These are phyloP conservation scores for Porcisia hertigi DNA, from an alignment of 208 protist species.

Conservation along the genomic window DNA sequence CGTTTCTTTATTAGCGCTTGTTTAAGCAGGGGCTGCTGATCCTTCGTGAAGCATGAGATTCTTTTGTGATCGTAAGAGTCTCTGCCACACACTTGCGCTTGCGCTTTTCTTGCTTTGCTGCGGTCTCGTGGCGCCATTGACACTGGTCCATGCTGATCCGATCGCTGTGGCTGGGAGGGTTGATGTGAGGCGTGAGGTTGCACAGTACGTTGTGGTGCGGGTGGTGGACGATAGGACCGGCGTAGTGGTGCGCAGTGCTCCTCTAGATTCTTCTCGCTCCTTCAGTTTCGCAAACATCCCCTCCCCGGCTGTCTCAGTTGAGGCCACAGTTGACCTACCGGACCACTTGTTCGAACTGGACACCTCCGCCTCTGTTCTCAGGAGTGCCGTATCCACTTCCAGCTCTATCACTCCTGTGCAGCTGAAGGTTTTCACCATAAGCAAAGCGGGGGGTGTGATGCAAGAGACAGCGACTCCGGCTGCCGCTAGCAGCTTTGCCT, in stretches of 20 bases:
- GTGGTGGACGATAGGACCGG: conserved; percentile 57
- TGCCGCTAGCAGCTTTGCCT: conserved; percentile 21
- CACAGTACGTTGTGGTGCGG: conserved; percentile 60
- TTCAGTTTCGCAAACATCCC: conserved; percentile 68
- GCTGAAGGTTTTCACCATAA: conserved; percentile 38
- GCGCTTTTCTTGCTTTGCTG: conserved; percentile 17
- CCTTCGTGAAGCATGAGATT: background rate
- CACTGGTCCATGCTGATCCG: background rate
- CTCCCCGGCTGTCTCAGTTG: conserved; percentile 37
- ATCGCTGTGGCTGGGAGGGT: conserved; percentile 61
- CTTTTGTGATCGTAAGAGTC: conserved; percentile 1
- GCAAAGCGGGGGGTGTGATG: conserved; percentile 10
- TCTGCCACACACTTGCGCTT: conserved; percentile 7
- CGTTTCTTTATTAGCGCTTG: background rate
- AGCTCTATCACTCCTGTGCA: conserved; percentile 19
- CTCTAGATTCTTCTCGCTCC: conserved; percentile 56
- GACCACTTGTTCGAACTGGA: conserved; percentile 39
- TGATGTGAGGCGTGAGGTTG: conserved; percentile 32
- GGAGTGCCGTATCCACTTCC: conserved; percentile 24
- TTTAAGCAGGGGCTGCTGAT: background rate
- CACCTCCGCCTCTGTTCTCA: conserved; percentile 39
- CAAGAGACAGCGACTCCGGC: background rate
- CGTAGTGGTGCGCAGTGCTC: conserved; percentile 52
- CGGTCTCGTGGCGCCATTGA: background rate
- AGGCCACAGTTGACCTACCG: conserved; percentile 48